Conservation (phyloP, 2,329 filamentous ascomycete genomes). For the Hypocrella siamensis region DNA sequence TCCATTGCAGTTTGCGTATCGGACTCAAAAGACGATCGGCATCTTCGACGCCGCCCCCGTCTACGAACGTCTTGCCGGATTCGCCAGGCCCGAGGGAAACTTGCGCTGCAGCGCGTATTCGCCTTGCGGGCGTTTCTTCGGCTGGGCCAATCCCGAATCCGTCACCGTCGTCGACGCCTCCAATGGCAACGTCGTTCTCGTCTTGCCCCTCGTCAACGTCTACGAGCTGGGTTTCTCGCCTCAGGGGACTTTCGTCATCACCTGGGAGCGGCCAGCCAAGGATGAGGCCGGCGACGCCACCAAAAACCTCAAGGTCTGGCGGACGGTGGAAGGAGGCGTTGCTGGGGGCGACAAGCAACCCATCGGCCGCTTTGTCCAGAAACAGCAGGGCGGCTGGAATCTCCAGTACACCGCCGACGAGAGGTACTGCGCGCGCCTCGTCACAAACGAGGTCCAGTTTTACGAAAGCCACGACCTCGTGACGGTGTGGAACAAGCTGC, state of each 20-base stretch:
- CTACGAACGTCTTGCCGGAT: conserved; percentile 74
- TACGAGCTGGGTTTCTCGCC: conserved; percentile 94
- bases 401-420: conserved; percentile 93
- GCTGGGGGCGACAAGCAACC: conserved; percentile 52
- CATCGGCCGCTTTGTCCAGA: conserved; percentile 85
- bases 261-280: conserved; percentile 87
- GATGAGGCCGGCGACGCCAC: conserved; percentile 84
- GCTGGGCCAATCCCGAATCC: conserved; percentile 78
- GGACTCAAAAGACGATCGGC: conserved; percentile 92
- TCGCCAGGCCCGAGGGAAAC: conserved; percentile 79
- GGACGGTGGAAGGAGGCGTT: conserved; percentile 54
- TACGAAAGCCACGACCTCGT: conserved; percentile 76
- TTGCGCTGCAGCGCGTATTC: conserved; percentile 92
- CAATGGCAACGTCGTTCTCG: conserved; percentile 56
- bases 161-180: conserved; percentile 77
- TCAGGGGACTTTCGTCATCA: conserved; percentile 80
- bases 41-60: conserved; percentile 81
- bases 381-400: conserved; percentile 91
- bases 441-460: conserved; percentile 97
- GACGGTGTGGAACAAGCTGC: conserved; percentile 89
- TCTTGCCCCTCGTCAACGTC: conserved; percentile 65
- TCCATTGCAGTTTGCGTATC: conserved; percentile 90
- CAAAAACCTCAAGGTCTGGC: conserved; percentile 97
- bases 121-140: conserved; percentile 88
- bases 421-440: conserved; percentile 77